Evolutionary conservation across 352 stramenopile genomes (phyloP).

Genomic region (Globisporangium acanthophoron): DNA sequence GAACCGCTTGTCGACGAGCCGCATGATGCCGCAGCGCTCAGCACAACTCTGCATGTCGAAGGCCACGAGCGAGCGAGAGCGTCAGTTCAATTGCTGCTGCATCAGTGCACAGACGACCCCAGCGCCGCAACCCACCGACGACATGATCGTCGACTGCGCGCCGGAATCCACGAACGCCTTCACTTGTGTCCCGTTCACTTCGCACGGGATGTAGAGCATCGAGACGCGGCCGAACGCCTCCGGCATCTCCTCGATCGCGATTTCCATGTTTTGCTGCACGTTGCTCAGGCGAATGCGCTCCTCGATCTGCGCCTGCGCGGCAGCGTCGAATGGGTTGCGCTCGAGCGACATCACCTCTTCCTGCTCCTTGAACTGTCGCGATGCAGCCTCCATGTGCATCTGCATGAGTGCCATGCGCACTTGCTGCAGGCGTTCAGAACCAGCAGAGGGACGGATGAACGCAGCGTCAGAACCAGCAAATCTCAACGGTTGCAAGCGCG

Average conservation of each 20-base stretch:
- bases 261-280: slow-evolving; percentile 88
- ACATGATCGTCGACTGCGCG: slow-evolving; percentile 92
- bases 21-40: slow-evolving; percentile 88
- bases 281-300: slow-evolving; percentile 82
- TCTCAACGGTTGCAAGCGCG: neutral
- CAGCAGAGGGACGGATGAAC: neutral
- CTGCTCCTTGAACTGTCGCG: slow-evolving; percentile 76
- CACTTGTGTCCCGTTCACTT: slow-evolving; percentile 76
- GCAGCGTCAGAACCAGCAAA: too few species aligned
- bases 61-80: neutral
- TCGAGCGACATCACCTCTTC: slow-evolving; percentile 67
- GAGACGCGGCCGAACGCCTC: slow-evolving; percentile 81
- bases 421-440: slow-evolving; percentile 28
- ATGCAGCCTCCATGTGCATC: slow-evolving; percentile 80
- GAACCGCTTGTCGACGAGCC: slow-evolving; percentile 84
- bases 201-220: slow-evolving; percentile 88
- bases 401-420: slow-evolving; percentile 80
- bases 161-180: slow-evolving; percentile 91
- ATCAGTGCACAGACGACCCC: neutral
- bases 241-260: slow-evolving; percentile 85
- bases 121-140: slow-evolving; percentile 38
- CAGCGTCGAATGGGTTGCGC: slow-evolving; percentile 69
- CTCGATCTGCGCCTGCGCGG: slow-evolving; percentile 75
- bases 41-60: slow-evolving; percentile 60
- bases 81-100: neutral